phyloP scores from a whole-genome alignment of 106 monocot genomes.

The Apostasia ramifera region DNA sequence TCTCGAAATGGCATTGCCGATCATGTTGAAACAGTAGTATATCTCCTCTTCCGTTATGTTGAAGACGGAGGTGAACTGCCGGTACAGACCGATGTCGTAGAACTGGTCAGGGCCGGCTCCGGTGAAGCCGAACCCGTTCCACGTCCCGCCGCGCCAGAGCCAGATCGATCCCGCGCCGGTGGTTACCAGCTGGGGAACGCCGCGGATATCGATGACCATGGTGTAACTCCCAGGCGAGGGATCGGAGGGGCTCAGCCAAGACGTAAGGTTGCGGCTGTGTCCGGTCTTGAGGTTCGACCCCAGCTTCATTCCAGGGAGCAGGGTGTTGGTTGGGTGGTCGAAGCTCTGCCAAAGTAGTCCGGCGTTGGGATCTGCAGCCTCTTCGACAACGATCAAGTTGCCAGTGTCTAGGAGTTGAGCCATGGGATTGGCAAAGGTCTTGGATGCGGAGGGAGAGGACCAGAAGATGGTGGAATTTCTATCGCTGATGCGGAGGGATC shows the following conservation, averaged over 20 bases:
- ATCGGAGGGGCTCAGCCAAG: slow-evolving; percentile 24
- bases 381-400: slow-evolving; percentile 30
- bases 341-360: slow-evolving; percentile 52
- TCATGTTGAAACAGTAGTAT: neutral
- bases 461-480: slow-evolving; percentile 9
- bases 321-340: slow-evolving; percentile 51
- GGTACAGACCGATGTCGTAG: neutral
- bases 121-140: slow-evolving; percentile 9
- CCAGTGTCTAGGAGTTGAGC: slow-evolving; percentile 36
- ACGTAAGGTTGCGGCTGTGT: slow-evolving; percentile 13
- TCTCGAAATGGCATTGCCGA: neutral
- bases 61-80: neutral
- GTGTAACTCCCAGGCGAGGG: slow-evolving; percentile 30
- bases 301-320: slow-evolving; percentile 50
- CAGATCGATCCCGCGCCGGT: neutral
- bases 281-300: slow-evolving; percentile 27
- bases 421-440: neutral
- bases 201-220: neutral
- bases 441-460: slow-evolving; percentile 4
- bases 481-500: slow-evolving; percentile 11
- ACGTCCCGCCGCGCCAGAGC: slow-evolving; percentile 9
- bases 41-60: neutral
- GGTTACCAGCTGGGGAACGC: slow-evolving; percentile 8
- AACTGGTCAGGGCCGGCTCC: neutral
- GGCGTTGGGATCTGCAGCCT: neutral